A percentile compares a stretch with the other conserved stretches of the same genome.
These are phyloP conservation scores for Tuber indicum DNA, from an alignment of 495 filamentous ascomycete genomes.

Conservation along the genomic window DNA sequence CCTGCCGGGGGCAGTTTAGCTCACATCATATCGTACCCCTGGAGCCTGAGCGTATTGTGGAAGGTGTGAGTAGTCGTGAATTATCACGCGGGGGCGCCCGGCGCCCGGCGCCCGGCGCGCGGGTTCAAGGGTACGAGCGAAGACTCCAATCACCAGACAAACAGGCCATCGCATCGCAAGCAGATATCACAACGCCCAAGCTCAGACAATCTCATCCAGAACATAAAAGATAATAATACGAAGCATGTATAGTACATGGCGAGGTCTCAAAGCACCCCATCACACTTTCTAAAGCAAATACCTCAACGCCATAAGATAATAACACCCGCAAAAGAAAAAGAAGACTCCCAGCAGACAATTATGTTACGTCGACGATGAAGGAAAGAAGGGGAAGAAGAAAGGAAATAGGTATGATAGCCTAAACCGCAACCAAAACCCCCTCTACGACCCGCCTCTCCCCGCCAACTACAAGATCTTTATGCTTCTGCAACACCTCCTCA, in stretches of 20 bases:
- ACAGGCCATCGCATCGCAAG: neutral
- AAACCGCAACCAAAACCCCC: neutral
- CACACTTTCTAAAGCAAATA: neutral
- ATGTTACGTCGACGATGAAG: neutral
- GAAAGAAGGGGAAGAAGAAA: neutral
- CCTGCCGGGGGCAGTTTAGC: neutral
- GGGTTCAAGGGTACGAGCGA: neutral
- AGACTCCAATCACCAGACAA: neutral
- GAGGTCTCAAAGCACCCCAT: neutral
- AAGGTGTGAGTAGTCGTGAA: neutral
- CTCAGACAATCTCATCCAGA: neutral
- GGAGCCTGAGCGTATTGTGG: neutral
- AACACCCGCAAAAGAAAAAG: neutral
- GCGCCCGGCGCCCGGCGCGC: neutral
- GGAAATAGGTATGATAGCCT: neutral
- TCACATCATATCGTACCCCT: neutral
- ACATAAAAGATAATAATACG: neutral
- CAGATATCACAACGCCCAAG: neutral
- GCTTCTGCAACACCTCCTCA: neutral
- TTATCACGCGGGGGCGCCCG: neutral
- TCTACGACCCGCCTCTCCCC: neutral
- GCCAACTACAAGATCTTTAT: neutral
- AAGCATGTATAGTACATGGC: neutral
- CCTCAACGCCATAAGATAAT: neutral
- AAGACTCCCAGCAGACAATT: neutral